phyloP scores from a whole-genome alignment of 371 early-diverging fungal genomes.

The Gilbertella persicaria region DNA sequence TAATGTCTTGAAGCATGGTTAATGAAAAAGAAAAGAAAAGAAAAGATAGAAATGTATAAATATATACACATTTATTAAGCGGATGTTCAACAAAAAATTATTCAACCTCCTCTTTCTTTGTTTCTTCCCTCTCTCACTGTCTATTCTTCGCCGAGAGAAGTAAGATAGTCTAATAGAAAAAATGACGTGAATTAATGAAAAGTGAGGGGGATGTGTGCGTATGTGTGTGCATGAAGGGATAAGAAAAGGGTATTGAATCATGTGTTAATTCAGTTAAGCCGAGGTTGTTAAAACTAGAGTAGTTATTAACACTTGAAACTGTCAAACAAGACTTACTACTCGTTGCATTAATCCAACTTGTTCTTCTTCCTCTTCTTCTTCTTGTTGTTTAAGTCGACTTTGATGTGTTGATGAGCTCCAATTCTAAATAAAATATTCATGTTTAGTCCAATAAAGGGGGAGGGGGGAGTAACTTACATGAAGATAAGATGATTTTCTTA shows the following conservation, averaged over 20 bases:
- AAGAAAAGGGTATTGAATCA: too few species aligned
- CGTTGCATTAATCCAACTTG: conserved; percentile 17
- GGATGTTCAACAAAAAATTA: conserved; percentile 6
- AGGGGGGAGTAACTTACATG: conserved; percentile 3
- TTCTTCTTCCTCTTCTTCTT: conserved; percentile 10
- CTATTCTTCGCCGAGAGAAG: too few species aligned
- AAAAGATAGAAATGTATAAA: neutral
- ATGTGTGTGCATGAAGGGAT: too few species aligned
- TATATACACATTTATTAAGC: conserved; percentile 2
- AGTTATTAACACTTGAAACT: neutral
- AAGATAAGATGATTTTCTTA: conserved; percentile 9
- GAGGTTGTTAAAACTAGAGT: neutral
- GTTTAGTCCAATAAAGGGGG: too few species aligned
- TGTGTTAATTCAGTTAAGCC: neutral
- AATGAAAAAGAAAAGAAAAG: conserved; percentile 1
- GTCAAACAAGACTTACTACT: conserved; percentile 6
- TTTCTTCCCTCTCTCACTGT: too few species aligned
- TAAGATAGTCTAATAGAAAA: neutral
- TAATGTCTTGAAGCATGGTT: conserved; percentile 12
- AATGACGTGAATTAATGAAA: too few species aligned
- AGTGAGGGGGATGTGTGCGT: too few species aligned
- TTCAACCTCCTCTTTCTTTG: conserved; percentile 2
- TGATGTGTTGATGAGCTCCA: conserved; percentile 4
- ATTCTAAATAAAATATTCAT: conserved; percentile 1
- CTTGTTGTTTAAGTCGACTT: neutral